phyloP scores from a whole-genome alignment of 768 basidiomycete species.

The Austroboletus eburneus region DNA sequence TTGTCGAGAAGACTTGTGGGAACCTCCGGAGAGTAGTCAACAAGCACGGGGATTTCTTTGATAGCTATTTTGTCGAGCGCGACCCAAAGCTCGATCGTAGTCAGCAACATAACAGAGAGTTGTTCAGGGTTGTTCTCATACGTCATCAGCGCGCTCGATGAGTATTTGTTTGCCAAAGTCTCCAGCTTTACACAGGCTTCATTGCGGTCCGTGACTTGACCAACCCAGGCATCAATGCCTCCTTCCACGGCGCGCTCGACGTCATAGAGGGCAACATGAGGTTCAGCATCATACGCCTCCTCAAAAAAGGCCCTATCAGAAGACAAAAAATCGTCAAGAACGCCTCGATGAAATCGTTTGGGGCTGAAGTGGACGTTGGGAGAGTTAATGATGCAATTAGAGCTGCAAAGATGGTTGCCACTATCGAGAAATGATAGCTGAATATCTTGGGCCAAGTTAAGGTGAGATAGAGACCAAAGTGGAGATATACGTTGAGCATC shows the following conservation, averaged over 20 bases:
- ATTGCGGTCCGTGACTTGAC: neutral
- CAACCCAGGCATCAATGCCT: neutral
- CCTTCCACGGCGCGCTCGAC: neutral
- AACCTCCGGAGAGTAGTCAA: neutral
- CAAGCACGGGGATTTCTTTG: neutral
- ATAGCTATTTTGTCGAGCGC: neutral
- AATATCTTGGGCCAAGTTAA: neutral
- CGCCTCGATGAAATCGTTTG: conserved; percentile 1
- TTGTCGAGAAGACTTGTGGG: neutral
- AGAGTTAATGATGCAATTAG: neutral
- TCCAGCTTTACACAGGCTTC: neutral
- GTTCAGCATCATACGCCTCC: neutral
- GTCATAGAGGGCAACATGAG: neutral
- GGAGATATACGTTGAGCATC: conserved; percentile 30
- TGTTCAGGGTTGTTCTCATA: neutral
- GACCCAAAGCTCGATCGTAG: neutral
- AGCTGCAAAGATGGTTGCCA: conserved; percentile 23
- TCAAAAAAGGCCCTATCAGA: conserved; percentile 5
- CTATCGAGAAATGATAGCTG: conserved; percentile 19
- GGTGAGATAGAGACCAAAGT: neutral
- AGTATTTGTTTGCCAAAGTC: neutral
- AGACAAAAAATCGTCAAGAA: conserved; percentile 12
- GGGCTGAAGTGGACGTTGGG: neutral
- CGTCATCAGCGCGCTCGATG: neutral
- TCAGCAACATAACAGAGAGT: neutral